Conservation (phyloP, 2,329 filamentous ascomycete genomes). For the Dothistroma septosporum region DNA sequence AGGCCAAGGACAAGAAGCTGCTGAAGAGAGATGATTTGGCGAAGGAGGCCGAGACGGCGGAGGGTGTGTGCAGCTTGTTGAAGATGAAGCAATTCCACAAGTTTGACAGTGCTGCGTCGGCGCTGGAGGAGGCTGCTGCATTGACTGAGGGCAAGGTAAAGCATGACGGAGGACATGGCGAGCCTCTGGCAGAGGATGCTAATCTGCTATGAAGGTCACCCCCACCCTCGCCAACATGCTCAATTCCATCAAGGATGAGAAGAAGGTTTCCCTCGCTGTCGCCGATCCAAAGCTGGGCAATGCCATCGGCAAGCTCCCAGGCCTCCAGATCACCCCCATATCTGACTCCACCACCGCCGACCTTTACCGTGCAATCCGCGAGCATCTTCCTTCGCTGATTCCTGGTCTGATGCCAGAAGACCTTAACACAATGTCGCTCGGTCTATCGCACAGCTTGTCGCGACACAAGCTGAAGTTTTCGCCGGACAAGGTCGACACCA, state of each 20-base stretch:
- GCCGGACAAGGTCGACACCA: conserved; percentile 96
- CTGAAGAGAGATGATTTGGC: conserved; percentile 80
- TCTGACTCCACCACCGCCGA: conserved; percentile 80
- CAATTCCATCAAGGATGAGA: conserved; percentile 90
- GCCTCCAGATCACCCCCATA: conserved; percentile 78
- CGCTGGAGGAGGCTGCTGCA: conserved; percentile 83
- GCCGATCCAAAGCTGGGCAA: conserved; percentile 87
- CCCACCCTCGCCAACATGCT: conserved; percentile 78
- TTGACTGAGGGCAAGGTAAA: conserved; percentile 77
- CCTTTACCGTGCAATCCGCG: conserved; percentile 89
- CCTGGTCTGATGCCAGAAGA: conserved; percentile 81
- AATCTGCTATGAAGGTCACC: conserved; percentile 57
- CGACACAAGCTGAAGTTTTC: conserved; percentile 99
- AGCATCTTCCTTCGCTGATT: conserved; percentile 84
- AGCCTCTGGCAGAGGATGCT: neutral
- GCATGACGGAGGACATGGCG: neutral
- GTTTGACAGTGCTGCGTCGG: conserved; percentile 88
- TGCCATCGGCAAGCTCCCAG: conserved; percentile 86
- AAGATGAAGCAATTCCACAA: conserved; percentile 97
- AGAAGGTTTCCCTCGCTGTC: conserved; percentile 91
- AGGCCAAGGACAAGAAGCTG: conserved; percentile 97
- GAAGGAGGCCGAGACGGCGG: conserved; percentile 70
- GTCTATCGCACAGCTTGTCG: conserved; percentile 93
- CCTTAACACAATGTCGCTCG: conserved; percentile 89
- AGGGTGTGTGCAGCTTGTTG: conserved; percentile 82